Evolutionary conservation across 345 rosid species (phyloP).

Genomic region (Rhodamnia rubescens): DNA sequence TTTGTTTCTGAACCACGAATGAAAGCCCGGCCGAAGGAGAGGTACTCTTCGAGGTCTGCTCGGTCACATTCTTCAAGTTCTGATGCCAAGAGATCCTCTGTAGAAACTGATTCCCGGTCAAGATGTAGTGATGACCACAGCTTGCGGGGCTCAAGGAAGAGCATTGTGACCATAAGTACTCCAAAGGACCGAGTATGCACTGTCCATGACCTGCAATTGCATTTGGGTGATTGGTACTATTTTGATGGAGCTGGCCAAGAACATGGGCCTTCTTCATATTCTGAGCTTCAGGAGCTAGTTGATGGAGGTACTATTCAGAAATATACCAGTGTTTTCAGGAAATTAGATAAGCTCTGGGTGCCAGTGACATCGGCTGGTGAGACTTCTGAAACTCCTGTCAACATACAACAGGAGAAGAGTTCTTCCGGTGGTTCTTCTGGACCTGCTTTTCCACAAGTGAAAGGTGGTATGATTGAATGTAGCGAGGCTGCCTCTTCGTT

Average conservation of each 20-base stretch:
- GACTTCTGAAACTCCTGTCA: constrained; percentile 27
- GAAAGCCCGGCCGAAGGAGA: constrained; percentile 69
- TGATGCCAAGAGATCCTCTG: constrained; percentile 51
- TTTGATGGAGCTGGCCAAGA: constrained; percentile 92
- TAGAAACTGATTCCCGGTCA: constrained; percentile 46
- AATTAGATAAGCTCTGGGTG: constrained; percentile 86
- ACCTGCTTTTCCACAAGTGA: constrained; percentile 14
- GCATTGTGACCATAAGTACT: constrained; percentile 25
- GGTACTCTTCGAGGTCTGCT: constrained; percentile 50
- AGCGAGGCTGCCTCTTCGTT: constrained; percentile 24
- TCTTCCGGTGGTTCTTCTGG: constrained; percentile 31
- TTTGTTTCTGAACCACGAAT: constrained; percentile 59
- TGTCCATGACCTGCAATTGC: constrained; percentile 66
- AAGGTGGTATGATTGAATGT: constrained; percentile 14
- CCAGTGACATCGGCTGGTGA: constrained; percentile 42
- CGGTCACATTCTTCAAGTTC: constrained; percentile 47
- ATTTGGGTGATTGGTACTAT: constrained; percentile 95
- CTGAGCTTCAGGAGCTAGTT: constrained; percentile 62
- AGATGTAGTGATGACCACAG: constrained; percentile 34
- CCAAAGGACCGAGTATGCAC: constrained; percentile 62
- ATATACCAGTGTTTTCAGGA: constrained; percentile 78
- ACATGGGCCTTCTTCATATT: constrained; percentile 69
- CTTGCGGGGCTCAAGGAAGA: constrained; percentile 32
- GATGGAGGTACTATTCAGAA: constrained; percentile 58
- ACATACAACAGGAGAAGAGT: constrained; percentile 16